phyloP scores from a whole-genome alignment of 805 yeast genomes.

The Lipomyces orientalis region DNA sequence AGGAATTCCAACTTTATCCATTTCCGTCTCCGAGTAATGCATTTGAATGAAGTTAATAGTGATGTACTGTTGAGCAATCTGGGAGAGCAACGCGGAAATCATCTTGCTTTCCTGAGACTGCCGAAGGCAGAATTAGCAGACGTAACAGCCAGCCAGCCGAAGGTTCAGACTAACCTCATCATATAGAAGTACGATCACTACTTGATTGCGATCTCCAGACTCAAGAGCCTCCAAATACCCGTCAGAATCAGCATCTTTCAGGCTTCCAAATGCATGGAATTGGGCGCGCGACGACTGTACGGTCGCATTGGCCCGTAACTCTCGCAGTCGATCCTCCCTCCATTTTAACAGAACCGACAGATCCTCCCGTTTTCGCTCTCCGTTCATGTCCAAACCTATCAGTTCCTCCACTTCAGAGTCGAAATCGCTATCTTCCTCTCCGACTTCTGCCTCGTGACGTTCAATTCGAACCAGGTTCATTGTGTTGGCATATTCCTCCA shows the following conservation, averaged over 20 bases:
- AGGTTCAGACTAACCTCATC: constrained; percentile 14
- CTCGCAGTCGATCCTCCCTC: constrained; percentile 18
- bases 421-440: constrained; percentile 3
- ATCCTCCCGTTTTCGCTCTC: constrained; percentile 18
- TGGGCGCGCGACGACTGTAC: not conserved
- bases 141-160: not conserved
- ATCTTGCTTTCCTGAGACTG: constrained; percentile 4
- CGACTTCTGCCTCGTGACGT: not conserved
- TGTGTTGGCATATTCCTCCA: not conserved
- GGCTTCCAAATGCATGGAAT: constrained; percentile 6
- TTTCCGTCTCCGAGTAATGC: constrained; percentile 19
- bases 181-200: constrained; percentile 15
- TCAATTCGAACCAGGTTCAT: not conserved
- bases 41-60: constrained; percentile 6
- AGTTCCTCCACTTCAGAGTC: constrained; percentile 20
- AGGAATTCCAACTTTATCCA: constrained; percentile 16
- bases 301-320: not conserved
- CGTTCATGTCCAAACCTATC: constrained; percentile 9
- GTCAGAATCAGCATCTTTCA: constrained; percentile 6
- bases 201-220: constrained; percentile 2
- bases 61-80: constrained; percentile 8
- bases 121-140: not conserved
- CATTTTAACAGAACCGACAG: constrained; percentile 13
- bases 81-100: constrained; percentile 3
- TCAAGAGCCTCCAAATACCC: constrained; percentile 17